phyloP scores from a whole-genome alignment of 2,329 filamentous ascomycete genomes.

The Arthrobotrys sinensis region DNA sequence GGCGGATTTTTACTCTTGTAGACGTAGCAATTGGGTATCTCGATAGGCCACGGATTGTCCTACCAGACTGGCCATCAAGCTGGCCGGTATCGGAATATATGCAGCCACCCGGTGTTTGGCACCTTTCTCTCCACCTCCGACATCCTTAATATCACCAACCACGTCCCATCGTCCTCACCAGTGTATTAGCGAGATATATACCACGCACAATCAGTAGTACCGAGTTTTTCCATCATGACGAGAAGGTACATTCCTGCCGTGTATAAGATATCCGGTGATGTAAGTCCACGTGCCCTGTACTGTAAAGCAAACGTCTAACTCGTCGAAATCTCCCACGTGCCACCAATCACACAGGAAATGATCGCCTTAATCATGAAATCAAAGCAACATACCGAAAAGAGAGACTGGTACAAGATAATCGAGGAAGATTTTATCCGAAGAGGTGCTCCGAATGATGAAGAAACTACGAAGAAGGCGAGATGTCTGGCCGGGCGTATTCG shows the following conservation, averaged over 20 bases:
- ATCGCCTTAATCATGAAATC: conserved; percentile 30
- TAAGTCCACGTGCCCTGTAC: neutral
- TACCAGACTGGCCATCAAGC: too few species aligned
- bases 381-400: neutral
- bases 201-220: too few species aligned
- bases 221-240: conserved; percentile 19
- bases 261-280: conserved; percentile 33
- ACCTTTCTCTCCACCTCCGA: neutral
- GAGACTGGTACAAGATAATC: conserved; percentile 14
- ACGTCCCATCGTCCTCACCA: neutral
- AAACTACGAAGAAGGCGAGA: conserved; percentile 16
- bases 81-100: neutral
- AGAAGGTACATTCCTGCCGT: conserved; percentile 23
- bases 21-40: neutral
- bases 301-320: neutral
- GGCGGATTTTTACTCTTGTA: too few species aligned
- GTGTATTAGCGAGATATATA: too few species aligned
- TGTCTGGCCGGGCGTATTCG: conserved; percentile 21
- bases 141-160: neutral
- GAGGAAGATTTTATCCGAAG: conserved; percentile 31
- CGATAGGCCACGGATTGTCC: too few species aligned
- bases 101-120: neutral
- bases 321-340: too few species aligned
- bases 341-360: conserved; percentile 29
- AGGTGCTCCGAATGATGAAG: conserved; percentile 25